These are phyloP conservation scores for Candida morakotiae DNA, from an alignment of 805 yeast genomes.

Conservation along the genomic window DNA sequence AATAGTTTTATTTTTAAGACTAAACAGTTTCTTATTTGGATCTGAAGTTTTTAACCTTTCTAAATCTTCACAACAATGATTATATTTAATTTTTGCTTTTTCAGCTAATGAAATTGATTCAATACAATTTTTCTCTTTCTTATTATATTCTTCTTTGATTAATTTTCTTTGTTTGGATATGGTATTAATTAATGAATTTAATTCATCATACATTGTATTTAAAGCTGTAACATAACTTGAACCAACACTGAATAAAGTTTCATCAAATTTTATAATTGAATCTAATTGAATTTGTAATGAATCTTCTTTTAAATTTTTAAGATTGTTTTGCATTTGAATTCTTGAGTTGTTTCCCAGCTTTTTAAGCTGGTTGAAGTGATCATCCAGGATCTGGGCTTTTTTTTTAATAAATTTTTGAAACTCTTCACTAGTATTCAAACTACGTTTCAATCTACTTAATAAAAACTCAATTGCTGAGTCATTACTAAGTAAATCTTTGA, in stretches of 20 bases:
- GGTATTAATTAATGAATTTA: conserved; percentile 64
- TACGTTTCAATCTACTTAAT: conserved; percentile 69
- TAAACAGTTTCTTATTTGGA: conserved; percentile 77
- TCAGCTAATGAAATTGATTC: conserved; percentile 84
- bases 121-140: conserved; percentile 76
- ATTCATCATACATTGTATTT: conserved; percentile 81
- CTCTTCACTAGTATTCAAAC: conserved; percentile 80
- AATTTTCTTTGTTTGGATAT: conserved; percentile 70
- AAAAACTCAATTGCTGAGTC: conserved; percentile 76
- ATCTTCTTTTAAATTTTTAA: conserved; percentile 47
- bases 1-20: conserved; percentile 73
- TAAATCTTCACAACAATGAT: conserved; percentile 77
- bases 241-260: conserved; percentile 64
- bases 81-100: conserved; percentile 75
- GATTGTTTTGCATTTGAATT: conserved; percentile 40
- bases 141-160: conserved; percentile 75
- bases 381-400: conserved; percentile 75
- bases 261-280: conserved; percentile 72
- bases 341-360: conserved; percentile 62
- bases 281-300: conserved; percentile 67
- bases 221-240: conserved; percentile 74
- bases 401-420: conserved; percentile 73
- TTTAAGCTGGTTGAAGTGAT: conserved; percentile 67
- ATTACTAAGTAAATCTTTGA: conserved; percentile 52
- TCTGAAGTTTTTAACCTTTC: conserved; percentile 79